Evolutionary conservation across 2,329 filamentous ascomycete genomes (phyloP).

Genomic region (Cryphonectria nitschkei): DNA sequence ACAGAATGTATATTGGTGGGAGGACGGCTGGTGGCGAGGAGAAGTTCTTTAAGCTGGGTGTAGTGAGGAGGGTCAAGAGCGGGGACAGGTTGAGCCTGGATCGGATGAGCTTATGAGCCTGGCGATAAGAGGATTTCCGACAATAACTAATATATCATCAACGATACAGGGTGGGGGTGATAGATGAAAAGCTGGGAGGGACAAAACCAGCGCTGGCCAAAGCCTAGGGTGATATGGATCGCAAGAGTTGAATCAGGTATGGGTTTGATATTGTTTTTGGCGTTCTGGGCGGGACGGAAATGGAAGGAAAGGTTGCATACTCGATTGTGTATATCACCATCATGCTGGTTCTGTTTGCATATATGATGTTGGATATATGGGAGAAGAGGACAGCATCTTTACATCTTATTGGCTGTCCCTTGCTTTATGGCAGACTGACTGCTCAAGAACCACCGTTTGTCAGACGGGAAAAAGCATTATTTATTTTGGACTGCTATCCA

Average conservation of each 20-base stretch:
- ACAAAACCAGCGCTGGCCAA: not conserved
- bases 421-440: not conserved
- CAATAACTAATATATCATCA: too few relatives aligned
- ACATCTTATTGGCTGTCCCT: not conserved
- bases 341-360: not conserved
- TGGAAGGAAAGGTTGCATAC: constrained; percentile 5
- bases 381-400: not conserved
- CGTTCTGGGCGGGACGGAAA: constrained; percentile 17
- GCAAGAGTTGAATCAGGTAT: not conserved
- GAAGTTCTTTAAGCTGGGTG: constrained; percentile 78
- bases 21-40: constrained; percentile 78
- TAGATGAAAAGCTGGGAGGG: not conserved
- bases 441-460: not conserved
- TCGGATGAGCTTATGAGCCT: constrained; percentile 68
- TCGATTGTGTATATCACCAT: not conserved
- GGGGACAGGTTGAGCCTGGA: constrained; percentile 76
- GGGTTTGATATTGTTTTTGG: constrained; percentile 7
- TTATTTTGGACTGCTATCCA: not conserved
- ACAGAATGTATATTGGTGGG: constrained; percentile 84
- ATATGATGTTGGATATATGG: not conserved
- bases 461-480: constrained; percentile 21
- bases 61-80: constrained; percentile 73
- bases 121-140: too few relatives aligned
- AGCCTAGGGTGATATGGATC: not conserved
- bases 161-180: not conserved